Base-by-base conservation (phyloP, 2,329 filamentous ascomycete genomes). In the Alternaria dauci region DNA sequence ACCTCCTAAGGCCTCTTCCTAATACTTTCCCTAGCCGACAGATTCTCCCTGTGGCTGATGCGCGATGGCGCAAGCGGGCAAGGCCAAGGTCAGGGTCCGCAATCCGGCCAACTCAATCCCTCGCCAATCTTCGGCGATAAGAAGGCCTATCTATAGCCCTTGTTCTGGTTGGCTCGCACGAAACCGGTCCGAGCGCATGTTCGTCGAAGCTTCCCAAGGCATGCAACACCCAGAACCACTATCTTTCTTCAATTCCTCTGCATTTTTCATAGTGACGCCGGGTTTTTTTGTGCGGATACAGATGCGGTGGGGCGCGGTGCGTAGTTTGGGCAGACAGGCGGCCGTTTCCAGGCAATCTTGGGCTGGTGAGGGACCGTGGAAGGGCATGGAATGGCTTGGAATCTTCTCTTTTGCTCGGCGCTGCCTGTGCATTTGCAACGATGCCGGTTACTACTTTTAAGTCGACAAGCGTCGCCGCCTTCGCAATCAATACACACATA, bases 401-500 rank as follows among this genome's bases (percentile, higher is more conserved):
- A 77, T 61, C 67, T 78, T 76, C 71, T 70, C 52, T 36, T 7
- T 67, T 65, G 69, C 70, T 75, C 74, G 75, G 74, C 74, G 70
- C 72, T 67, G 71, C 55, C 66, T 64, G 65, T 64, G 67, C 62
- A 73, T 73, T 72, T 71, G 65, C 69, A 66, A 66, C 63, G 32
- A 73, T 64, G 69, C 72, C 61, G 67, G 71, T 71, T 69, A 64
- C 68, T 69, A 74, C 68, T 72, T 72, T 75, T 75, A 75, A 76
- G 68, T 68, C 70, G 63, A 65, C 71, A 72, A 59, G 54, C 65
- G 52, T 65, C 69, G 63, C 62, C 65, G 60, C 59, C 59, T 57
- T 66, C 59, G 56, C 60, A 42, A 51, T 61, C 63, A 55, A 61
- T 51, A 53, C 60, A 58, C 59, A 52, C 58, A 36, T 14, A 16